A percentile compares a stretch with the other conserved stretches of the same genome.
Evolutionary conservation across 345 rosid species (phyloP).

Genomic region (Camelina hispida): DNA sequence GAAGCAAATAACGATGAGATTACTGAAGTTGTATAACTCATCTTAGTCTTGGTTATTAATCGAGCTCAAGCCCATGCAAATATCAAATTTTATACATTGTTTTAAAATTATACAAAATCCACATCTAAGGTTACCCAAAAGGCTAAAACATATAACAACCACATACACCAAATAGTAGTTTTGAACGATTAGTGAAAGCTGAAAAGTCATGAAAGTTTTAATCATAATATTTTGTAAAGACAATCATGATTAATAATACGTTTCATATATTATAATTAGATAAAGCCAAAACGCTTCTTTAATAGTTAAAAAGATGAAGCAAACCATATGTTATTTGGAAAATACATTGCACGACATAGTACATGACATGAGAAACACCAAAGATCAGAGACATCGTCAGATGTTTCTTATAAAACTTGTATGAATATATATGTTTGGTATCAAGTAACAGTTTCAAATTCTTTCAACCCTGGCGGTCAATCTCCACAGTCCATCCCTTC

Average conservation of each 20-base stretch:
- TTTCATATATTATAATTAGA: neutral
- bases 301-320: neutral
- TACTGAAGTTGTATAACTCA: slow-evolving; percentile 22
- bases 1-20: slow-evolving; percentile 25
- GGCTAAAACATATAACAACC: too few relatives aligned
- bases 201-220: too few relatives aligned
- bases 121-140: too few relatives aligned
- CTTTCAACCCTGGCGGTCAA: slow-evolving; percentile 13
- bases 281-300: neutral
- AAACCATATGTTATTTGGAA: neutral
- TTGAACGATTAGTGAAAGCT: too few relatives aligned
- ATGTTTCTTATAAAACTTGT: neutral
- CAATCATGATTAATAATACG: too few relatives aligned
- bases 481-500: slow-evolving; percentile 46
- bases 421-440: neutral
- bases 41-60: neutral
- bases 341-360: neutral
- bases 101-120: neutral
- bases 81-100: neutral
- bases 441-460: neutral
- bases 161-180: neutral
- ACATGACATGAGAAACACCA: slow-evolving; percentile 21
- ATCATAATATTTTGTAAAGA: too few relatives aligned
- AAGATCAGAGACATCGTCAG: slow-evolving; percentile 22
- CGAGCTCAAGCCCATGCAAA: neutral